Base-by-base conservation (phyloP, 257 asterid species). In the Gentiana dahurica region DNA sequence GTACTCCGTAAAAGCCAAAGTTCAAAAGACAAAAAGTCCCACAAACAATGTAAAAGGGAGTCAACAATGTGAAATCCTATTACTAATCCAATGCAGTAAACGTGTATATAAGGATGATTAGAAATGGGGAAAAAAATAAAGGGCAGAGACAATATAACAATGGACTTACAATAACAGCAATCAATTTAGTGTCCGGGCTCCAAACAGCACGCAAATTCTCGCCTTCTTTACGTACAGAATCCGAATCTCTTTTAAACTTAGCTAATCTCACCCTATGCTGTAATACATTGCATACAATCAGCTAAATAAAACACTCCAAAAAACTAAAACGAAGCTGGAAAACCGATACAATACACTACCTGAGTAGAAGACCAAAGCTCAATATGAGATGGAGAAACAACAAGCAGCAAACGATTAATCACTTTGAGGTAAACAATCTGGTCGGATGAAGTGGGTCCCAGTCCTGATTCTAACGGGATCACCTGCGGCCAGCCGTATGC, bases 401-500 rank as follows among this genome's bases (percentile, higher is more conserved):
- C 86, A 33, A 92, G 97, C 58, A 92, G 77, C 73, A 92, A 66
- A 1, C 97, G 81, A 71, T 88, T 86, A 24, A 72, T 75, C 45
- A 88, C 79, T 70, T 88, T 88, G 70, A 92, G 83, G 69, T 85
- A 86, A 6, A 86, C 80, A 84, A 88, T 92, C 70, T 73, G 85
- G 71, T 79, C 80, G 9, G 80, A 64, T 56, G 91, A 76, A 51
- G 94, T 77, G 37, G 90, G 74, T 62, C 78, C 68, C 39, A 68
- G 50, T 1, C 89, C 82, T 34, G 68, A 77, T 73, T 88, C 91
- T 57, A 88, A 68, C 33, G 99, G 99, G 75, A 92, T 88, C 65
- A 88, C 97, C 91, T 88, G 99, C 64, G 99, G 97, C 97, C 99
- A 92, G 78, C 99, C 99, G 66, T 92, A 92, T 48, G 99, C 95